Base-by-base conservation (phyloP, 2,329 filamentous ascomycete species). In the Hypoxylon sp. region DNA sequence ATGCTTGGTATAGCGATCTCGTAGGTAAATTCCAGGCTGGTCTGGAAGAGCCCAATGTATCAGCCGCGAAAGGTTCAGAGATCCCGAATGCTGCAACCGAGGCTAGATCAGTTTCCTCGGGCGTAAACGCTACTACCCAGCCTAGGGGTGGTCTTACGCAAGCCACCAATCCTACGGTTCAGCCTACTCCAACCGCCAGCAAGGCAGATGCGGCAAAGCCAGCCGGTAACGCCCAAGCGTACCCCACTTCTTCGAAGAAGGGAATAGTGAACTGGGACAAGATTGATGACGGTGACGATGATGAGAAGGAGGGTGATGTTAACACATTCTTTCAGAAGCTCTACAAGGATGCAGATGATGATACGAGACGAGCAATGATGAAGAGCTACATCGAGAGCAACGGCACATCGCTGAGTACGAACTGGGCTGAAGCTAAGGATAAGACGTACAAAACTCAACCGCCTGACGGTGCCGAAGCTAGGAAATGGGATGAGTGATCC, bases 351-450 rank as follows among this genome's bases (percentile, higher is more conserved):
- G 90, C 93, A 0, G 89, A 91, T 52, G 88, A 90, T 0, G 95
- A 99, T 73, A 93, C 93, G 64, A 89, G 90, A 76, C 89, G 94
- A 1, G 96, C 96, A 7, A 99, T 99, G 96, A 93, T 97, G 89
- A 99, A 99, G 87, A 97, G 93, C 77, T 98, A 93, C 76, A 86
- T 89, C 13, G 95, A 99, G 84, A 98, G 94, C 79, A 96, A 97
- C 73, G 96, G 96, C 3, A 99, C 96, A 0, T 88, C 92, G 2
- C 82, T 99, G 53, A 98, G 93, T 79, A 99, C 96, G 0, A 93
- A 95, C 78, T 99, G 96, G 96, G 81, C 82, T 9, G 92, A 97
- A 68, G 95, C 98, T 19, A 87, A 88, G 55, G 87, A 85, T 69
- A 89, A 88, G 17, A 91, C 82, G 23, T 91, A 98, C 25, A 88